phyloP scores from a whole-genome alignment of 768 basidiomycete species.

The Fomitopsis pulvina region DNA sequence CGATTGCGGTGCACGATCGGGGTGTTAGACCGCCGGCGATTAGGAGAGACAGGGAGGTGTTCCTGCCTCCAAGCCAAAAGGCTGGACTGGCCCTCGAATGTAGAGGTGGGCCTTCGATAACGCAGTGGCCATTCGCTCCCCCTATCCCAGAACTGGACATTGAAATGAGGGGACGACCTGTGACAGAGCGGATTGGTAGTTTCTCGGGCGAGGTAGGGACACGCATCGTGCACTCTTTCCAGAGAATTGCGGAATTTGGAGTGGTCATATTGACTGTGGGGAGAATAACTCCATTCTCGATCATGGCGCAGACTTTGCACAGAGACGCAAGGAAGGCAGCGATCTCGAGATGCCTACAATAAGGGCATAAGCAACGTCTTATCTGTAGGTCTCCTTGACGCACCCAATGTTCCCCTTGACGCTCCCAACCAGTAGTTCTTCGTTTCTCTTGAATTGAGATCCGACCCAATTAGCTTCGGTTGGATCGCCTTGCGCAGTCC shows the following conservation, averaged over 20 bases:
- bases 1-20: slow-evolving; percentile 1
- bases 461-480: slow-evolving; percentile 48
- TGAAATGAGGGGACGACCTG: slow-evolving; percentile 28
- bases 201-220: slow-evolving; percentile 27
- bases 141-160: slow-evolving; percentile 39
- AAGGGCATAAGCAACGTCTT: not conserved
- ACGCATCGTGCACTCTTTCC: slow-evolving; percentile 32
- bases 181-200: slow-evolving; percentile 17
- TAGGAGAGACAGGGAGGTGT: not conserved
- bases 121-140: slow-evolving; percentile 37
- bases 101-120: slow-evolving; percentile 30
- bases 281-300: slow-evolving; percentile 29
- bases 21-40: slow-evolving; percentile 10
- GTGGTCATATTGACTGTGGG: slow-evolving; percentile 32
- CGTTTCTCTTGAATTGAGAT: slow-evolving; percentile 24
- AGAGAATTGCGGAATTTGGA: slow-evolving; percentile 33
- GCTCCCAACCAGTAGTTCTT: slow-evolving; percentile 34
- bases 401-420: slow-evolving; percentile 43
- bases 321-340: slow-evolving; percentile 39
- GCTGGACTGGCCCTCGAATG: not conserved
- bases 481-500: slow-evolving; percentile 42
- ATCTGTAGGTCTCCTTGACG: no score
- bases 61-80: not conserved
- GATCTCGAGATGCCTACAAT: slow-evolving; percentile 32
- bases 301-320: slow-evolving; percentile 35